These are phyloP conservation scores for Silene vulgaris DNA, from an alignment of 179 eudicot genomes.

Conservation along the genomic window DNA sequence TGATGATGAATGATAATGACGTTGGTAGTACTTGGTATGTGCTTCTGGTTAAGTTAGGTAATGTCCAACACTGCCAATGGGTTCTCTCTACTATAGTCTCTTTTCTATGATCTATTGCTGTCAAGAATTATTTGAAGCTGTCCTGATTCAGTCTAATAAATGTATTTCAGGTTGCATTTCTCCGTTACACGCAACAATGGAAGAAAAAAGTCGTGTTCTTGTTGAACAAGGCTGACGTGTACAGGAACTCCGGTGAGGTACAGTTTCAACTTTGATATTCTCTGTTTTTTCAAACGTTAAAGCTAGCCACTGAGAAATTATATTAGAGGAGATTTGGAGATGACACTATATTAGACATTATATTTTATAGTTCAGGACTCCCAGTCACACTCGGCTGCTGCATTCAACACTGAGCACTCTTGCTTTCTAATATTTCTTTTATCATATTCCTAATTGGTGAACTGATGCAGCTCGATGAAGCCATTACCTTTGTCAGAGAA, in stretches of 20 bases:
- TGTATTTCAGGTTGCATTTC: constrained; percentile 76
- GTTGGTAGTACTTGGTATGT: not conserved
- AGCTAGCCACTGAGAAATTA: not conserved
- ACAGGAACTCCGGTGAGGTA: constrained; percentile 64
- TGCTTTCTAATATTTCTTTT: not conserved
- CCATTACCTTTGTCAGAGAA: constrained; percentile 65
- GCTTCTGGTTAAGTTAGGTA: not conserved
- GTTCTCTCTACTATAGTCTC: too few species aligned
- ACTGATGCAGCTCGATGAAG: constrained; percentile 78
- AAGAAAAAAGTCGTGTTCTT: constrained; percentile 84
- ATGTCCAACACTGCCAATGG: not conserved
- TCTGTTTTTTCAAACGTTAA: not conserved
- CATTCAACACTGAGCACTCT: not conserved
- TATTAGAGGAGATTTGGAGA: not conserved
- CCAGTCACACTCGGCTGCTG: not conserved
- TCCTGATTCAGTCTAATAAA: constrained; percentile 19
- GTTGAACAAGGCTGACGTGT: constrained; percentile 81
- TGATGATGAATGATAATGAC: not conserved
- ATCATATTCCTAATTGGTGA: not conserved
- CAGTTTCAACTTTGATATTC: constrained; percentile 12
- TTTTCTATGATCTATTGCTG: not conserved
- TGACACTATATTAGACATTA: too few species aligned
- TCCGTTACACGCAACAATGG: constrained; percentile 94
- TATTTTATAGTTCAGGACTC: not conserved
- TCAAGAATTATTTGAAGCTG: not conserved